phyloP scores from a whole-genome alignment of 1,284 basidiomycete species.

The Cutaneotrichosporon daszewskae region DNA sequence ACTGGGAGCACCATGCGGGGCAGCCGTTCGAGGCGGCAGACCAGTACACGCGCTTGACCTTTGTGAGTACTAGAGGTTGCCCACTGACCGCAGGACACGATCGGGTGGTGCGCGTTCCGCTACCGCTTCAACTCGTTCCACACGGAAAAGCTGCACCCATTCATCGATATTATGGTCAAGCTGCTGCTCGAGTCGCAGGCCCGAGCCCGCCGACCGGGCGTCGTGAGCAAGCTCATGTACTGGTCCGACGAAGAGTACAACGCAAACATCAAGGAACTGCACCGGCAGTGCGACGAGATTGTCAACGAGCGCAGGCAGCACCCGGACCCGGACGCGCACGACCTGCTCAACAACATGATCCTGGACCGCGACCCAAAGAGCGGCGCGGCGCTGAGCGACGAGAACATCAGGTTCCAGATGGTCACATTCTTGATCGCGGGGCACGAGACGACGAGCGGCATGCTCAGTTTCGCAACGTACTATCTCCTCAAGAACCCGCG shows the following conservation, averaged over 20 bases:
- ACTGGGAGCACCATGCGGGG: slow-evolving; percentile 16
- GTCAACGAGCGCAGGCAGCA: slow-evolving; percentile 10
- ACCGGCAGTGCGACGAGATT: slow-evolving; percentile 15
- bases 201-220: slow-evolving; percentile 2
- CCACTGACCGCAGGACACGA: slow-evolving; percentile 14
- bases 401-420: slow-evolving; percentile 52
- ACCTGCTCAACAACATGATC: slow-evolving; percentile 53
- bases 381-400: slow-evolving; percentile 50
- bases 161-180: slow-evolving; percentile 38
- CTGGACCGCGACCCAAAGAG: slow-evolving; percentile 52
- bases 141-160: slow-evolving; percentile 48
- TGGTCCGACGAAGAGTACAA: slow-evolving; percentile 6
- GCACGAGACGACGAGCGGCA: slow-evolving; percentile 53
- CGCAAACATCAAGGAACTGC: slow-evolving; percentile 11
- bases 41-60: slow-evolving; percentile 13
- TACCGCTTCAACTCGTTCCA: slow-evolving; percentile 42
- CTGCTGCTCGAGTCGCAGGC: slow-evolving; percentile 10
- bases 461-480: slow-evolving; percentile 39
- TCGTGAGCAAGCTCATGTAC: slow-evolving; percentile 8
- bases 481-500: slow-evolving; percentile 53
- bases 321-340: slow-evolving; percentile 26
- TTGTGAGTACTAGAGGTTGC: slow-evolving; percentile 3
- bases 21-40: slow-evolving; percentile 19
- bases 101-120: slow-evolving; percentile 45
- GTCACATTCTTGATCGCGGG: slow-evolving; percentile 57